Percentiles rank a stretch among this genome's conserved stretches.
These are phyloP conservation scores for Sugiyamaella xylanicola DNA, from an alignment of 1,139 yeast species.

Conservation along the genomic window DNA sequence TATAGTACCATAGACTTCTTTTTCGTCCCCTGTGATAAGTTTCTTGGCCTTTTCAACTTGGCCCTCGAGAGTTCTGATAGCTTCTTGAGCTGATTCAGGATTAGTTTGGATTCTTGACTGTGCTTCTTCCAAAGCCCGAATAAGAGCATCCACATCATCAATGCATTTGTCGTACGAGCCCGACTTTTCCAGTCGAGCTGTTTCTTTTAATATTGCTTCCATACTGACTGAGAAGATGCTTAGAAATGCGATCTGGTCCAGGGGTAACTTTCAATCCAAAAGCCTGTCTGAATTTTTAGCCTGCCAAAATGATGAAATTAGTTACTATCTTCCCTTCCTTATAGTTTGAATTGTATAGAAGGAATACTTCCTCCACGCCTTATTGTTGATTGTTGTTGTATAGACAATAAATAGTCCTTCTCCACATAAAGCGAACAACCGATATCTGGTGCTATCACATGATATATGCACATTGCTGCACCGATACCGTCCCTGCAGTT, in stretches of 20 bases:
- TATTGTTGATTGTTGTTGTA: too few relatives aligned
- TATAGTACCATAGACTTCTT: constrained; percentile 39
- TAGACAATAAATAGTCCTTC: too few relatives aligned
- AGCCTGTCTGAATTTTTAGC: too few relatives aligned
- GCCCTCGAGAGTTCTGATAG: constrained; percentile 14
- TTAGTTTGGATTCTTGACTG: constrained; percentile 26
- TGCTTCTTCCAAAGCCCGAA: constrained; percentile 36
- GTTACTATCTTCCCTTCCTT: too few relatives aligned
- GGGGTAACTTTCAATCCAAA: too few relatives aligned
- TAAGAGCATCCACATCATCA: constrained; percentile 38
- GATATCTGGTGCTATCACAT: background rate
- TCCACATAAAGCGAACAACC: too few relatives aligned
- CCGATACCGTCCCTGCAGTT: too few relatives aligned
- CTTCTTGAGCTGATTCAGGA: background rate
- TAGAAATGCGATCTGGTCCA: background rate
- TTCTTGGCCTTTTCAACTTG: constrained; percentile 19
- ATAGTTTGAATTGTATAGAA: too few relatives aligned
- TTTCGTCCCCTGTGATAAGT: constrained; percentile 34
- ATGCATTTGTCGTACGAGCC: constrained; percentile 37
- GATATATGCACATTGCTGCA: background rate
- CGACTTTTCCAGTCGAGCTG: constrained; percentile 34
- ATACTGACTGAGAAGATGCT: constrained; percentile 21
- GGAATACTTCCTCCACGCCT: too few relatives aligned
- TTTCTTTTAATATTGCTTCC: constrained; percentile 39
- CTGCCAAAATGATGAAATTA: too few relatives aligned